Evolutionary conservation across 331 rosid species (phyloP), one percentile per base, ranked within the genome.

Genomic region (Malus hybrid): DNA sequence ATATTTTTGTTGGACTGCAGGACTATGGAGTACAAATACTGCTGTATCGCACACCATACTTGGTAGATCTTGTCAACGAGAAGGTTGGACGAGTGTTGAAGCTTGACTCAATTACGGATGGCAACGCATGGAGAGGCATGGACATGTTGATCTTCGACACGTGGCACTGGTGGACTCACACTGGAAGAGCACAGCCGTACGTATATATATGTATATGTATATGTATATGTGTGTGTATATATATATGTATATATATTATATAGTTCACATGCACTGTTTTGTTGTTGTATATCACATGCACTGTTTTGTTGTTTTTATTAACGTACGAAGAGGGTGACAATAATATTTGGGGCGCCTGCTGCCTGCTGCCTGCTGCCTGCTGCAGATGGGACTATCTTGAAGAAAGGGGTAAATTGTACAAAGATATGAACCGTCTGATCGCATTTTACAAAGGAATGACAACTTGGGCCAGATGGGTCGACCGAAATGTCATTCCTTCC

Each of bases 111-210:
- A 94, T 94, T 0, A 85, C 73, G 80, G 76, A 81, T 6, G 99
- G 97, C 46, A 79, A 85, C 1, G 93, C 90, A 1, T 95, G 99
- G 99, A 85, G 84, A 72, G 97, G 96, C 39, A 89, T 95, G 99
- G 92, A 95, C 74, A 79, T 85, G 6, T 72, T 95, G 33, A 39
- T 95, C 32, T 95, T 95, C 78, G 93, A 95, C 91, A 85, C 96
- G 20, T 95, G 99, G 99, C 99, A 95, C 13, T 95, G 99, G 99
- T 95, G 99, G 99, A 92, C 97, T 80, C 99, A 95, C 85, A 85
- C 88, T 0, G 96, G 92, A 29, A 84, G 67, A n/a, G 63, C 97
- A 13, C 99, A 90, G n/a, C 99, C 99, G 99, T 95, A 88, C 10
- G 91, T 39, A 39, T 39, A 39, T 28, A 28, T 28, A 28, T 28